phyloP scores from a whole-genome alignment of 169 alveolate species.

The Cryptosporidium xiaoi region DNA sequence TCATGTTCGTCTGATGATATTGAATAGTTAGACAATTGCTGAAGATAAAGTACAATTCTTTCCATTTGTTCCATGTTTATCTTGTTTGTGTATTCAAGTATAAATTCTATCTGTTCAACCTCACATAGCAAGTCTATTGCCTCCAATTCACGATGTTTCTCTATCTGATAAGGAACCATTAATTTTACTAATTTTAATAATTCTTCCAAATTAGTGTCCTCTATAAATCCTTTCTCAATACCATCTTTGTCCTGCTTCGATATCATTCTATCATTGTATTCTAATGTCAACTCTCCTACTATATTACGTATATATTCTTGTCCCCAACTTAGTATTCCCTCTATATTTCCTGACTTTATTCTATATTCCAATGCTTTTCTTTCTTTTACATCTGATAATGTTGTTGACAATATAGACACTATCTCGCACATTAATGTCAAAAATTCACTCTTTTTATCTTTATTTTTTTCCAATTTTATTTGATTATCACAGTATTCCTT shows the following conservation, averaged over 20 bases:
- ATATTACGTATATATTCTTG: constrained; percentile 78
- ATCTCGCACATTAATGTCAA: constrained; percentile 73
- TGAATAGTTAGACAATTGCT: constrained; percentile 80
- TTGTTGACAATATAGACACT: constrained; percentile 76
- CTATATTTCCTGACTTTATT: constrained; percentile 65
- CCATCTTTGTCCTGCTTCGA: constrained; percentile 26
- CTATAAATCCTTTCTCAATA: constrained; percentile 59
- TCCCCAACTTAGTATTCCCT: constrained; percentile 79
- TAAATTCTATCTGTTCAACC: constrained; percentile 83
- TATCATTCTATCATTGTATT: constrained; percentile 73
- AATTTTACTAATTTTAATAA: constrained; percentile 79
- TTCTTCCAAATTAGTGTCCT: constrained; percentile 64
- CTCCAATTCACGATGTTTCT: constrained; percentile 86
- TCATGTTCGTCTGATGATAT: constrained; percentile 79
- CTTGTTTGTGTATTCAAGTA: constrained; percentile 69
- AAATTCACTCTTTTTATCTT: neutral
- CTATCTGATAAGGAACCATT: constrained; percentile 86
- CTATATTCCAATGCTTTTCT: constrained; percentile 72
- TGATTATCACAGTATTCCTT: constrained; percentile 78
- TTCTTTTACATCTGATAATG: constrained; percentile 76
- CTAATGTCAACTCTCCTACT: constrained; percentile 77
- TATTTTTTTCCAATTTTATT: constrained; percentile 14
- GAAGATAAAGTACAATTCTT: constrained; percentile 81
- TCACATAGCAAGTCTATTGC: constrained; percentile 87
- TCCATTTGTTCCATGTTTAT: constrained; percentile 82